phyloP scores from a whole-genome alignment of 148 eudicot genomes.

The Arbutus unedo region DNA sequence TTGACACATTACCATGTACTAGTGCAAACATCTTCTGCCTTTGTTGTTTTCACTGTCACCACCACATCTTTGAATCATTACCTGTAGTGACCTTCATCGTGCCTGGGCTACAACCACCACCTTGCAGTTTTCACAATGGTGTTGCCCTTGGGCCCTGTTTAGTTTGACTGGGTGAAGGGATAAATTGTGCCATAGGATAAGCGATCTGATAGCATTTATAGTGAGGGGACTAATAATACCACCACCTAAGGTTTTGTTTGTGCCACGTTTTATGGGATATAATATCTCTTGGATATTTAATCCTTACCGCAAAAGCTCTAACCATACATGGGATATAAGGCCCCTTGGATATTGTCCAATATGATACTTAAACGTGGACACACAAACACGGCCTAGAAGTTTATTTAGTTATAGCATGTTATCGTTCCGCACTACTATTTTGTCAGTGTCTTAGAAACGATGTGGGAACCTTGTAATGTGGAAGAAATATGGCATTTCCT shows the following conservation, averaged over 20 bases:
- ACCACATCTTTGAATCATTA: neutral
- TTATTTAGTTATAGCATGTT: neutral
- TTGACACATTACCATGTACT: neutral
- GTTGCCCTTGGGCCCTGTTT: no score
- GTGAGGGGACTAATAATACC: no score
- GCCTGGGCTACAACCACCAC: neutral
- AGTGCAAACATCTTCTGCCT: neutral
- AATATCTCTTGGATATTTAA: no score
- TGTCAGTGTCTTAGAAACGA: neutral
- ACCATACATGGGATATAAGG: no score
- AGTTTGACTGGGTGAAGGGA: no score
- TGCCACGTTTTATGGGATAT: no score
- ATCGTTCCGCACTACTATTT: neutral
- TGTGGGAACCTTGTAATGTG: neutral
- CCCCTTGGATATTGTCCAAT: no score
- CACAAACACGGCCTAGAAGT: neutral
- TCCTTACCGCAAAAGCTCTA: no score
- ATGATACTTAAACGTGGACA: neutral
- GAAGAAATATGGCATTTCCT: neutral
- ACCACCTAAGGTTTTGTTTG: no score
- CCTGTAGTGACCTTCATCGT: neutral
- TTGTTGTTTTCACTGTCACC: neutral
- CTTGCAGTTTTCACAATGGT: neutral
- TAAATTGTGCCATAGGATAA: no score
- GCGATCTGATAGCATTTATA: no score